Conservation (phyloP, 176 grass and related monocot genomes). For the Canna indica region DNA sequence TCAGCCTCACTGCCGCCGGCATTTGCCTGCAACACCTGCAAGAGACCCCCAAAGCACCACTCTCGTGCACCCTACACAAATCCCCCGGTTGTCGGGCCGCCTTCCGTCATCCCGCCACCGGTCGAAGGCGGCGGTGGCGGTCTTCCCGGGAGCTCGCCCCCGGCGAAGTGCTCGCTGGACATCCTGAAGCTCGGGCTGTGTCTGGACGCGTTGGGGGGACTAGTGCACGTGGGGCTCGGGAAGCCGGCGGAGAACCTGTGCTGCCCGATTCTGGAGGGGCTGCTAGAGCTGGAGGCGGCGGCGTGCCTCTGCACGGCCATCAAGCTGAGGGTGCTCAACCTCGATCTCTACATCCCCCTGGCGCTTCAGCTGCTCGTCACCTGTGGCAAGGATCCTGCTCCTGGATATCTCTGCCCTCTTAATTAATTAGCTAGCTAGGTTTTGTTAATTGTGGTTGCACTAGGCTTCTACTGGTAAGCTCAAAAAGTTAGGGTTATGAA, state of each 20-base stretch:
- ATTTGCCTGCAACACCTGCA: not conserved
- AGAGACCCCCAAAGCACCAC: not conserved
- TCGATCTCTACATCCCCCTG: slow-evolving; percentile 12
- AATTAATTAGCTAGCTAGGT: not conserved
- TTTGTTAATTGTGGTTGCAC: too few relatives aligned
- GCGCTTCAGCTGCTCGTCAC: slow-evolving; percentile 7
- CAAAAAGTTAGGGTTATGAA: too few relatives aligned
- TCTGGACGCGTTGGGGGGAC: slow-evolving; percentile 6
- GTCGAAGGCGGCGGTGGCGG: not conserved
- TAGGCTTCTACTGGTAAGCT: too few relatives aligned
- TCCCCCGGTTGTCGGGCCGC: not conserved
- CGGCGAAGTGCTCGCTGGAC: slow-evolving; percentile 4
- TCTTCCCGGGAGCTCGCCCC: not conserved
- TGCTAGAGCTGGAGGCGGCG: slow-evolving; percentile 10
- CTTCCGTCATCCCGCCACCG: not conserved
- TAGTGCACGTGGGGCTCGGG: slow-evolving; percentile 11
- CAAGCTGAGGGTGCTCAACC: slow-evolving; percentile 10
- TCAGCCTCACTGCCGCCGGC: not conserved
- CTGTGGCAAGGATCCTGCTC: slow-evolving; percentile 4
- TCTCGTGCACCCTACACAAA: not conserved
- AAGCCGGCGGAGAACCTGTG: slow-evolving; percentile 15
- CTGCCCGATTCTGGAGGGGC: slow-evolving; percentile 8
- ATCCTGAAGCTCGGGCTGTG: slow-evolving; percentile 12
- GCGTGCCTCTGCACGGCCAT: slow-evolving; percentile 16
- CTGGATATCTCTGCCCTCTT: slow-evolving; percentile 2